Conservation (phyloP, 257 asterid species). For the Gentiana dahurica region DNA sequence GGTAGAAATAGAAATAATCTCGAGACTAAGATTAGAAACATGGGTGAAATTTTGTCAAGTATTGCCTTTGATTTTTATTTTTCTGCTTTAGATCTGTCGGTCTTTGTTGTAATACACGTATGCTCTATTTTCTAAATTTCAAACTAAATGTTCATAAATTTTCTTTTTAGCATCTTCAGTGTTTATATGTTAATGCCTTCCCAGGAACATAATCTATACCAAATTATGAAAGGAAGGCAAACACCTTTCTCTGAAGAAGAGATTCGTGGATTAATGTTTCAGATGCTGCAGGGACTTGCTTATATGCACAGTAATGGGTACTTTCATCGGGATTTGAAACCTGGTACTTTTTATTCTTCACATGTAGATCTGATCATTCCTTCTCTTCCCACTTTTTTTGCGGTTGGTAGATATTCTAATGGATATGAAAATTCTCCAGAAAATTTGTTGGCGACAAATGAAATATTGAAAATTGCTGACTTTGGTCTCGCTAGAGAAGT, state of each 20-base stretch:
- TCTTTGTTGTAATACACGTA: no score
- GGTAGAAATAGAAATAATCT: no score
- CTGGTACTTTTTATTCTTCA: constrained; percentile 45
- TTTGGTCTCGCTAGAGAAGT: constrained; percentile 97
- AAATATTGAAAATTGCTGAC: constrained; percentile 80
- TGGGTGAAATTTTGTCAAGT: no score
- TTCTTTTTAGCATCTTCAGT: not conserved
- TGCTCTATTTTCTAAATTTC: no score
- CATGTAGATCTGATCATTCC: constrained; percentile 3
- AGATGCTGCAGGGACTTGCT: constrained; percentile 84
- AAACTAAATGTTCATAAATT: not conserved
- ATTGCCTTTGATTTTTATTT: no score
- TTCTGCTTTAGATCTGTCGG: no score
- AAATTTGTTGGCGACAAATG: constrained; percentile 78
- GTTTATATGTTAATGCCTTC: not conserved
- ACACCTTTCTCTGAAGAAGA: constrained; percentile 68
- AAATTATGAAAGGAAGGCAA: constrained; percentile 65
- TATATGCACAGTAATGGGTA: constrained; percentile 76
- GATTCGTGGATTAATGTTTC: constrained; percentile 71
- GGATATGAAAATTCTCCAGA: constrained; percentile 34
- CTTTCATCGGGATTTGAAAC: constrained; percentile 92
- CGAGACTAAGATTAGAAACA: no score
- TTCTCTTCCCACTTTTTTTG: not conserved
- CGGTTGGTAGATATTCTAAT: not conserved
- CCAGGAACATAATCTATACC: constrained; percentile 84